Percentiles rank a stretch among this genome's conserved stretches.
Conservation (phyloP, 129 eudicot species). For the Kitagawia praeruptora region DNA sequence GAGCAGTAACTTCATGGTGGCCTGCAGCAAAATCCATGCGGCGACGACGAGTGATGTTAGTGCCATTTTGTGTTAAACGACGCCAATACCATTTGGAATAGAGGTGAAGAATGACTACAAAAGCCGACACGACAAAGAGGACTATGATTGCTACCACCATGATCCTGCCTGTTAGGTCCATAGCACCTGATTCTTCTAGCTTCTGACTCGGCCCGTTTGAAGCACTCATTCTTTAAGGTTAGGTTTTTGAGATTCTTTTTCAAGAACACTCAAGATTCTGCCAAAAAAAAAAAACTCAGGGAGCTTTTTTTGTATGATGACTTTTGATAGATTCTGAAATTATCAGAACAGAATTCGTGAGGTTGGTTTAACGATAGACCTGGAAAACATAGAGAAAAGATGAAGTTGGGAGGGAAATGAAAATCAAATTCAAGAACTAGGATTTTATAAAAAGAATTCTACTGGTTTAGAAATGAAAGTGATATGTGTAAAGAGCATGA, state of each 20-base stretch:
- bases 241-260: too few species aligned
- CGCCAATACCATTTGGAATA: constrained; percentile 61
- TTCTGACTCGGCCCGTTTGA: background rate
- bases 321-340: background rate
- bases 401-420: background rate
- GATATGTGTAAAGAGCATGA: background rate
- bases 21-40: constrained; percentile 43
- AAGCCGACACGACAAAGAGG: constrained; percentile 36
- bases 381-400: background rate
- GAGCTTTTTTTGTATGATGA: background rate
- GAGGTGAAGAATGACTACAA: constrained; percentile 43
- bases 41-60: constrained; percentile 30
- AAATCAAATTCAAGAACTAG: background rate
- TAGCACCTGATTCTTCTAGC: constrained; percentile 27
- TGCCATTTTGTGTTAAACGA: constrained; percentile 22
- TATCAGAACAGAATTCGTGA: background rate
- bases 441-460: background rate
- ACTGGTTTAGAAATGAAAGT: background rate
- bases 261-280: constrained; percentile 2
- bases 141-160: constrained; percentile 52
- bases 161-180: constrained; percentile 50
- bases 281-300: constrained; percentile 18
- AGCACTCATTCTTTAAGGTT: constrained; percentile 18
- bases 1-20: constrained; percentile 25
- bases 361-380: background rate